Evolutionary conservation across 1,284 basidiomycete species (phyloP), one percentile per base, ranked within the genome.

Genomic region (Leccinum solheimii): DNA sequence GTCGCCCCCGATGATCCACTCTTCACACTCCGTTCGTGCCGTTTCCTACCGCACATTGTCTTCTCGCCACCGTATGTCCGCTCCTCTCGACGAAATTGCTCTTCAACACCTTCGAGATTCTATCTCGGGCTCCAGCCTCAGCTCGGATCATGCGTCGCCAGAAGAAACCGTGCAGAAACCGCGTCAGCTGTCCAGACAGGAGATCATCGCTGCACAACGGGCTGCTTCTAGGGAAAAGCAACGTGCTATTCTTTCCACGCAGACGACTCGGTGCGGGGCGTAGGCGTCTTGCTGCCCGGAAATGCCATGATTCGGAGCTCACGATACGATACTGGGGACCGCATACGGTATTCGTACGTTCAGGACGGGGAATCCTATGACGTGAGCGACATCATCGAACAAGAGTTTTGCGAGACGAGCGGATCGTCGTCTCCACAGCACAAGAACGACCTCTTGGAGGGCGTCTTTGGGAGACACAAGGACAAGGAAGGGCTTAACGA

Each of bases 261-360:
- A 94, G 67, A 80, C 86, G 6, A 98, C 72, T 85, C 88, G 2
- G 83, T 90, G 19, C 86, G 93, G 59, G 96, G 95, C 0, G 84
- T 97, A 68, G 95, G 98, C 68, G 85, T 98, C 14, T 76, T 93
- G 4, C 79, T 97, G 6, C 90, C 92, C 7, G 91, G 93, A 16
- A 90, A 91, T 66, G 91, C 86, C 0, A 86, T 91, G 68, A 83
- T 98, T n/a, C 89, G 96, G 23, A 95, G 91, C 68, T 86, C 91
- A 2, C 82, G 92, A 16, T 85, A 87, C 61, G 86, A 90, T 26
- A 74, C 78, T 6, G 85, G 84, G 48, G 88, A 91, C 67, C 81
- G 81, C 57, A 89, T 94, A 79, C 86, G 95, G 1, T 98, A 98
- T 72, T 97, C 94, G 30, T 97, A 95, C 71, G 88, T 97, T 49